These are phyloP conservation scores for Coix lacrymajobi DNA, from an alignment of 176 grass and related monocot species.

Conservation along the genomic window DNA sequence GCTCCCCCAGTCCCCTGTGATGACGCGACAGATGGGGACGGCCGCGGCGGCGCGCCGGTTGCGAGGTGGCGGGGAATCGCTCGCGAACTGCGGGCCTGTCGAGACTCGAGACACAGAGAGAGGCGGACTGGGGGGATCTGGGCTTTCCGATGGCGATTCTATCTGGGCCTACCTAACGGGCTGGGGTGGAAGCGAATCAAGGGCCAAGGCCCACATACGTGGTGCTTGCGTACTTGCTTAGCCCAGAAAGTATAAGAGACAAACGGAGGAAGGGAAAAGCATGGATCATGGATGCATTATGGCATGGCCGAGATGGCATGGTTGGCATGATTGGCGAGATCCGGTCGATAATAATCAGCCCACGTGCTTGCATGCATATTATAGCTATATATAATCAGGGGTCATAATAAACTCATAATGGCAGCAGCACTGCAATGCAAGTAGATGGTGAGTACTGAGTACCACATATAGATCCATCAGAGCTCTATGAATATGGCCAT, in stretches of 20 bases:
- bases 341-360: constrained; percentile 11
- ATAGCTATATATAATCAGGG: not conserved
- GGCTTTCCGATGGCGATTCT: not conserved
- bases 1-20: not conserved
- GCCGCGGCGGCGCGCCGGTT: not conserved
- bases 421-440: not conserved
- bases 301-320: not conserved
- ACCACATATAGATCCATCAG: not conserved
- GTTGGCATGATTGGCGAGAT: constrained; percentile 18
- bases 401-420: not conserved
- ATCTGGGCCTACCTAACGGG: not conserved
- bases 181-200: not conserved
- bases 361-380: constrained; percentile 23
- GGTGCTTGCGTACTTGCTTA: not conserved
- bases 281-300: not conserved
- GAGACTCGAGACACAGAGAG: too few species aligned
- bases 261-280: not conserved
- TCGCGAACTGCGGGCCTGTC: too few species aligned
- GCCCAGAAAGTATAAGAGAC: not conserved
- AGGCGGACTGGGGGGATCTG: not conserved
- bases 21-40: not conserved
- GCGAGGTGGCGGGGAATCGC: too few species aligned
- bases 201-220: not conserved
- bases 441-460: not conserved
- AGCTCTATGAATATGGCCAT: too few species aligned